These are phyloP conservation scores for Ganoderma lingzhi DNA, from an alignment of 1,284 basidiomycete genomes.

Conservation along the genomic window DNA sequence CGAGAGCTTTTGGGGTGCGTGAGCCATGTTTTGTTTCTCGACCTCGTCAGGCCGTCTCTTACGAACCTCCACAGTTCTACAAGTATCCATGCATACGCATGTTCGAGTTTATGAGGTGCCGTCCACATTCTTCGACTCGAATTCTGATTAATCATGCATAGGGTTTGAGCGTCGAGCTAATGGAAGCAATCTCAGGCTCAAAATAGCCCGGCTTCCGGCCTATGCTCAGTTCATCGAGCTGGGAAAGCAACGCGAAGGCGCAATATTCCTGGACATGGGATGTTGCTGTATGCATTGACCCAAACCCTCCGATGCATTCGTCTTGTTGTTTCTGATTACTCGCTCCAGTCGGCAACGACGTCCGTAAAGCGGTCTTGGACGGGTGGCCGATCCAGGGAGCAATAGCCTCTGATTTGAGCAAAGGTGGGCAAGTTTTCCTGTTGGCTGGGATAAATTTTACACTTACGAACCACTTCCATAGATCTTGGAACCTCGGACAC, in stretches of 20 bases:
- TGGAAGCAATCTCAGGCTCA: slow-evolving; percentile 20
- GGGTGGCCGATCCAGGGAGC: slow-evolving; percentile 44
- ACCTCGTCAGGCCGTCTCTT: background rate
- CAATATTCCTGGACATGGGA: slow-evolving; percentile 53
- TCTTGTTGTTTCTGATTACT: background rate
- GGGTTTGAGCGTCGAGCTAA: background rate
- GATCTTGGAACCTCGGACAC: slow-evolving; percentile 42
- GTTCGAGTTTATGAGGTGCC: slow-evolving; percentile 29
- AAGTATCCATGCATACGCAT: slow-evolving; percentile 32
- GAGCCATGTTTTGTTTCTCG: background rate
- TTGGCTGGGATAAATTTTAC: slow-evolving; percentile 32
- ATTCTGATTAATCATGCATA: too few relatives aligned
- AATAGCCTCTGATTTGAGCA: slow-evolving; percentile 44
- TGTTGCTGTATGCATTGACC: slow-evolving; percentile 53
- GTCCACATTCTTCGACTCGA: background rate
- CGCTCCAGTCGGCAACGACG: slow-evolving; percentile 50
- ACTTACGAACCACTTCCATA: slow-evolving; percentile 28
- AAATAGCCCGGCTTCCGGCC: slow-evolving; percentile 25
- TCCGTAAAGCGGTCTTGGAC: slow-evolving; percentile 49
- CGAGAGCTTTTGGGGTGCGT: slow-evolving; percentile 28
- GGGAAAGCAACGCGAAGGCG: slow-evolving; percentile 44
- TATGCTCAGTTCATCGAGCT: slow-evolving; percentile 43
- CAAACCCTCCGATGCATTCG: background rate
- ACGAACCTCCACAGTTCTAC: slow-evolving; percentile 14
- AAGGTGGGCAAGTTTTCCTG: slow-evolving; percentile 35